phyloP scores from a whole-genome alignment of 139 green algal genomes.

The Chlorella sp. region DNA sequence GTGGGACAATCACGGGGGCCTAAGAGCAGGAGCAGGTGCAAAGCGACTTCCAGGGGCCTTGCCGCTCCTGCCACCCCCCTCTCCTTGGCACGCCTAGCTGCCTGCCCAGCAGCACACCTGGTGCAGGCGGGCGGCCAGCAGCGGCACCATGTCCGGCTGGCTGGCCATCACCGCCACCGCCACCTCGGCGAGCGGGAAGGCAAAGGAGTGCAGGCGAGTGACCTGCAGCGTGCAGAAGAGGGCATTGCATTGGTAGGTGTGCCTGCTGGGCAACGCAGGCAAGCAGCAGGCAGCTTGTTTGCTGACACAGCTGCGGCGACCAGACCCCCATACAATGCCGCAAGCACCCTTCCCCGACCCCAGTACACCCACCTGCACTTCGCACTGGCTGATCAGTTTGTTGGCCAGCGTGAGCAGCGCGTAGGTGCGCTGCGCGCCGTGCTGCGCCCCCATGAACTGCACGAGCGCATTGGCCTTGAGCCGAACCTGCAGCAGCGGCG shows the following conservation, averaged over 20 bases:
- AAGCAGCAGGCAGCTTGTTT: no score
- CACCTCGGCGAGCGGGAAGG: conserved; percentile 75
- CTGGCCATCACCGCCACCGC: conserved; percentile 61
- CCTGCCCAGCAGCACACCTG: conserved; percentile 24
- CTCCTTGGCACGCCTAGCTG: no score
- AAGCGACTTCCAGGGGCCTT: no score
- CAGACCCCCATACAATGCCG: no score
- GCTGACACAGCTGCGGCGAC: no score
- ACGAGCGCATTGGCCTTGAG: conserved; percentile 63
- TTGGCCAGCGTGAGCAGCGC: conserved; percentile 66
- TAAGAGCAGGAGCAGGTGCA: no score
- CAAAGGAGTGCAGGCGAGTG: conserved; percentile 64
- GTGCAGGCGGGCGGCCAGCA: conserved; percentile 63
- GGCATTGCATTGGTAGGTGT: no score
- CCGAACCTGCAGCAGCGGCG: conserved; percentile 34
- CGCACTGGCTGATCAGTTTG: conserved; percentile 72
- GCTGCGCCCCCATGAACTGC: conserved; percentile 51
- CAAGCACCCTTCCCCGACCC: not conserved
- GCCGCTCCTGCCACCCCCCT: no score
- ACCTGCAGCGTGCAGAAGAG: conserved; percentile 41
- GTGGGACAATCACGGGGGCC: no score
- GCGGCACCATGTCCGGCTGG: conserved; percentile 61
- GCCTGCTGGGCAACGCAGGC: no score
- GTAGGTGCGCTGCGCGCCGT: conserved; percentile 48
- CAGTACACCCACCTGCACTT: conserved; percentile 54